These are phyloP conservation scores for Ceratocystis ficicola DNA, from an alignment of 2,329 filamentous ascomycete species.

Conservation along the genomic window DNA sequence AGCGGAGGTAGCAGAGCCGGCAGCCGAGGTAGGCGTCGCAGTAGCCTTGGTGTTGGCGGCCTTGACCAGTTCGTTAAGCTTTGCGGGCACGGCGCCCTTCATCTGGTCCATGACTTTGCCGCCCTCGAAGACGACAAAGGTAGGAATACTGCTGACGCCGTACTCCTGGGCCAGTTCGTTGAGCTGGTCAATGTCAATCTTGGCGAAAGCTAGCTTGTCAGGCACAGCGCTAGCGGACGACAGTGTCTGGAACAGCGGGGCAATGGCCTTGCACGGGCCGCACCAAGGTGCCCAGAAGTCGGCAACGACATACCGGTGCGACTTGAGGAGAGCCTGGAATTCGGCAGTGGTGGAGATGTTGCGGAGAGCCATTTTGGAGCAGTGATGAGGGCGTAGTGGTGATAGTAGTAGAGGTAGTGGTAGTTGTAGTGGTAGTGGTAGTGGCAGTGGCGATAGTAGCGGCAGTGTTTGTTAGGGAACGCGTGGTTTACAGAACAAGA, in stretches of 20 bases:
- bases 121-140: slow-evolving; percentile 48
- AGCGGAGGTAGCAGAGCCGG: neutral
- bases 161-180: slow-evolving; percentile 40
- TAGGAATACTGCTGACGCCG: slow-evolving; percentile 44
- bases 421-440: slow-evolving; percentile 18
- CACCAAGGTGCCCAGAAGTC: slow-evolving; percentile 52
- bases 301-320: slow-evolving; percentile 40
- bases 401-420: slow-evolving; percentile 27
- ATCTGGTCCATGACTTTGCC: slow-evolving; percentile 30
- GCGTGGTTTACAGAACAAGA: no score
- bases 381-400: slow-evolving; percentile 35
- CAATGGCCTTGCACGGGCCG: slow-evolving; percentile 48
- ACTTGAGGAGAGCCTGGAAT: slow-evolving; percentile 38
- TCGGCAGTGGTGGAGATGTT: slow-evolving; percentile 31
- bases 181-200: slow-evolving; percentile 46
- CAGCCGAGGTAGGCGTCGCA: neutral
- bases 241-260: slow-evolving; percentile 41
- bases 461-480: neutral
- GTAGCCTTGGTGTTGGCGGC: slow-evolving; percentile 26
- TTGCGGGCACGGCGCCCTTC: slow-evolving; percentile 21
- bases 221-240: slow-evolving; percentile 31
- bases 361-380: slow-evolving; percentile 16
- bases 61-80: slow-evolving; percentile 22
- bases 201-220: slow-evolving; percentile 41
- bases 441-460: slow-evolving; percentile 22